Conservation (phyloP, 2,329 filamentous ascomycete genomes). For the Botryotinia globosa region DNA sequence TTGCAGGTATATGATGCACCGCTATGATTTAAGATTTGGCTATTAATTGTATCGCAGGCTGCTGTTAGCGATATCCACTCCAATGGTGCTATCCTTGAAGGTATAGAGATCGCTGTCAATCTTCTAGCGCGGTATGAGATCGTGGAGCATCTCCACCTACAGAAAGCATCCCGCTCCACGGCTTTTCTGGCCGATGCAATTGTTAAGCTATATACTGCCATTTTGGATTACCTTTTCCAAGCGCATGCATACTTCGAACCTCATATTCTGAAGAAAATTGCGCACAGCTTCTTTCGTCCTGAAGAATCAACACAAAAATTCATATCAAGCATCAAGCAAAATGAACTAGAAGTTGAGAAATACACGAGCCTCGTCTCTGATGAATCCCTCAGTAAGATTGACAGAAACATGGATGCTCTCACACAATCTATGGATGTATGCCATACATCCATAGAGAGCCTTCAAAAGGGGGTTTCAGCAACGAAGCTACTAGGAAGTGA, state of each 20-base stretch:
- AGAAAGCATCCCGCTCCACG: not conserved
- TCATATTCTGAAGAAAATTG: no score
- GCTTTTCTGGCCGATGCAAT: slow-evolving; percentile 6
- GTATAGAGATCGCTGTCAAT: slow-evolving; percentile 20
- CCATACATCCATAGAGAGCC: not conserved
- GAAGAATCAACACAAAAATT: no score
- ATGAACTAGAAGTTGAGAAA: no score
- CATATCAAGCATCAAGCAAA: no score
- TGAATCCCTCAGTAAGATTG: not conserved
- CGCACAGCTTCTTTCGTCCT: no score
- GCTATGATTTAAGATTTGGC: not conserved
- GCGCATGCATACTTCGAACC: slow-evolving; percentile 18
- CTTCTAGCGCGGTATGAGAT: not conserved
- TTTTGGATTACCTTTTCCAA: slow-evolving; percentile 20
- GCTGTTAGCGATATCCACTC: not conserved
- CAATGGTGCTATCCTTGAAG: slow-evolving; percentile 22
- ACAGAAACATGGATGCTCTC: not conserved
- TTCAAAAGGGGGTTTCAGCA: not conserved
- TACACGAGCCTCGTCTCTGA: no score
- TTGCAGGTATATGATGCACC: slow-evolving; percentile 17
- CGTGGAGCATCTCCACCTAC: slow-evolving; percentile 16
- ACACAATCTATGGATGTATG: not conserved
- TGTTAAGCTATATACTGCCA: slow-evolving; percentile 18
- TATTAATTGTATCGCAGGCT: not conserved
- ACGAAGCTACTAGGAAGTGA: not conserved